Base-by-base conservation (phyloP, 306 rosid genomes). In the Echinosophora koreensis region DNA sequence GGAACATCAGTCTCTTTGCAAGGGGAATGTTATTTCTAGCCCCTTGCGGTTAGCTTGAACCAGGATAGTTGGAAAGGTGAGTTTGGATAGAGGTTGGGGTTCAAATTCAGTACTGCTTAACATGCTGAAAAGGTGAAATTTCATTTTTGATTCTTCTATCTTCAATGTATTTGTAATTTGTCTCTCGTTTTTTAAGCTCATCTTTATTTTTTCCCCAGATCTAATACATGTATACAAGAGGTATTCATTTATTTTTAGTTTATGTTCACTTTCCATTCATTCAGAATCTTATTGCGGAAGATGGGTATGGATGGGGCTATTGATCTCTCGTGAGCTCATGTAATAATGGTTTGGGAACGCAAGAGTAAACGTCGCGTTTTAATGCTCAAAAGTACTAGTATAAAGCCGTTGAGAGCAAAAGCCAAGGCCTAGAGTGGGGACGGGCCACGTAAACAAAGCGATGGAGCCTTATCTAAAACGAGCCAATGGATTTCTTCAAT, bases 391-490 rank as follows among this genome's bases (percentile, higher is more conserved):
- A 60, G 32, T 15, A n/a, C n/a, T n/a, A n/a, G 22, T 22, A 15
- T 42, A 14, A 8, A 77, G 54, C n/a, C 49, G 8, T 39, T 6
- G 18, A 68, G 32, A 66, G 39, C 8, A 22, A 47, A 66, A 39
- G 9, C 12, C 30, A 52, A 18, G 5, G 11, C 37, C n/a, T 14
- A 66, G 77, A 90, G 83, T 49, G 86, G 22, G 87, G 57, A 59
- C 85, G 97, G 94, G 61, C 96, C 98, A 90, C 90, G 34, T 72
- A 10, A 10, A 16, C 76, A 66, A 34, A 52, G 63, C 3, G 56
- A 68, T 69, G 81, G 30, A 79, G 65, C 87, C 95, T 92, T 94
- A 94, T 94, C 98, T 8, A 39, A 22, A 74, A 27, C 4, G 32
- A 79, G 73, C 98, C 98, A 94, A 92, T 92, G 75, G 69, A 37